Evolutionary conservation across 495 filamentous ascomycete species (phyloP).

Genomic region (Talaromyces nanjingensis): DNA sequence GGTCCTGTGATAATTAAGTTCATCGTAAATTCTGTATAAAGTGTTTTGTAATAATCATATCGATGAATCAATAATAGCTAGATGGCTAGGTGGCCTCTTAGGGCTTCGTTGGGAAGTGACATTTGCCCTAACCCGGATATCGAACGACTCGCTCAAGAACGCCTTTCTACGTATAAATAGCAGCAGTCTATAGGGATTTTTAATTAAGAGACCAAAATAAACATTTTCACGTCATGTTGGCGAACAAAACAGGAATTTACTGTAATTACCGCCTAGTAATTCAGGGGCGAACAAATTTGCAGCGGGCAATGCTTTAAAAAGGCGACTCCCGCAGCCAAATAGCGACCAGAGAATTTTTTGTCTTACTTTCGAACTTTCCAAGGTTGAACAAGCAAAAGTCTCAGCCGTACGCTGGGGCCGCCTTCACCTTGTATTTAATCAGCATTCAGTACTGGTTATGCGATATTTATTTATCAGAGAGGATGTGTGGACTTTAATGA

Average conservation of each 20-base stretch:
- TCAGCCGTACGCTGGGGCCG: not conserved
- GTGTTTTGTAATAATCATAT: not conserved
- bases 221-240: not conserved
- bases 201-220: not conserved
- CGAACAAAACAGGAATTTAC: not conserved
- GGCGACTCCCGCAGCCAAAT: not conserved
- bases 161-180: not conserved
- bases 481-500: not conserved
- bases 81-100: not conserved
- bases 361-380: not conserved
- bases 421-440: not conserved
- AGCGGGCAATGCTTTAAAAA: not conserved
- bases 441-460: not conserved
- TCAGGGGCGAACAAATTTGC: not conserved
- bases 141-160: not conserved
- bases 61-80: not conserved
- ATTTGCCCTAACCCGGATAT: not conserved
- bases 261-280: not conserved
- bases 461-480: not conserved
- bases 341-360: not conserved
- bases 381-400: not conserved
- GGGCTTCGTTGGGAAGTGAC: not conserved
- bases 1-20: constrained; percentile 14
- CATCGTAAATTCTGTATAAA: not conserved
- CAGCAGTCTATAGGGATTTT: not conserved